Evolutionary conservation across 345 rosid genomes (phyloP), one percentile per base, ranked within the genome.

Genomic region (Euphorbia lathyris): DNA sequence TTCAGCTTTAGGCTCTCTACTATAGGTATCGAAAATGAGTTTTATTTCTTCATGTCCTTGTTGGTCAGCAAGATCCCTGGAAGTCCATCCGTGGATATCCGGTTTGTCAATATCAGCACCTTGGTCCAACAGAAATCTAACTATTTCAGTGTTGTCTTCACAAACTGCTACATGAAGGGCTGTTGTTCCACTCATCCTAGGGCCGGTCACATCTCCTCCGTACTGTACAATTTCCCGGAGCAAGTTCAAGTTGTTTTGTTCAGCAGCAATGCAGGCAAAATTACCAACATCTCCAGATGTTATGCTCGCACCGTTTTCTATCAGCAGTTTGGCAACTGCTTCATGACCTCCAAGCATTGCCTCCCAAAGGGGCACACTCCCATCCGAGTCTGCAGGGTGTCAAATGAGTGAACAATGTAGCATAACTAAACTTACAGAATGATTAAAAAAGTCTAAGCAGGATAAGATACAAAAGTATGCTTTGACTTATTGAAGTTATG

Each of bases 151-250:
- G 65, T 88, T 90, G 68, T 63, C 97, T 75, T 94, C 96, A 11
- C 92, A 83, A 53, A 90, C 97, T 26, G 97, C 96, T 4, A 80
- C 79, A 47, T 90, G 98, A 38, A 94, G 95, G 48, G 97, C 93
- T 8, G 97, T 84, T 36, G 83, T 78, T 7, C 92, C 95, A 30
- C 77, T 79, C 80, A 20, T 67, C 77, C 78, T 79, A 0, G 89
- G 85, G 22, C 45, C 36, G 0, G 91, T 88, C 23, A 91, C 81
- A 6, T 87, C 84, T 22, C 93, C 97, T 16, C 91, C 95, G 38
- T 47, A 65, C 0, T 13, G 52, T 42, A 75, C 75, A 55, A 91
- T 88, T 73, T 91, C 88, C 67, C 83, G 69, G 26, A 91, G 88
- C 65, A 94, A 78, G 19, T 75, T 52, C 74, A 94, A 70, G 69